Evolutionary conservation across 768 basidiomycete species (phyloP), one percentile per base, ranked within the genome.

Genomic region (Trametes coccinea): DNA sequence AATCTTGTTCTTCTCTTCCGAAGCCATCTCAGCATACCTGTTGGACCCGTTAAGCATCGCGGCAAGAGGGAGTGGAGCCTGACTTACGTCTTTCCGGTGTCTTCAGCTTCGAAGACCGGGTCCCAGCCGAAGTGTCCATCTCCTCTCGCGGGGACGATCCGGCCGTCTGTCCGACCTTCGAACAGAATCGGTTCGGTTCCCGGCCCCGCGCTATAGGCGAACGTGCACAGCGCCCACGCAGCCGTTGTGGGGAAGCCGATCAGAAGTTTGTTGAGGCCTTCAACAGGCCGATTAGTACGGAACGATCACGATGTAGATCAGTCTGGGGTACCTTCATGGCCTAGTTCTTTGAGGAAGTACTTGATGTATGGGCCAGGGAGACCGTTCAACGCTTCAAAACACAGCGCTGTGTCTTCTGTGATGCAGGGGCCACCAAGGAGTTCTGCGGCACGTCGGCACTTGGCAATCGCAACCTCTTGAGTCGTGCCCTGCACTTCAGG

Each of bases 301-400:
- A 10, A 33, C 16, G 30, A 22, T 5, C 30, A 40, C 5, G 50
- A n/a, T 45, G 46, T 31, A 44, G 13, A 39, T 16, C 22, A 22
- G 22, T 22, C 22, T 29, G 22, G 66, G 79, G 55, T 57, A 78
- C 96, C 96, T 64, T 92, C 87, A 71, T 93, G 92, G 2, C 96
- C 96, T 5, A 98, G 74, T 29, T 81, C 82, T 46, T 81, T 80
- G 74, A 98, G 77, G 74, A 99, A 99, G 65, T 92, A 80, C 70
- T 99, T 99, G 80, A 99, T 95, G 76, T 96, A 99, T 0, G 96
- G 96, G 0, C 97, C 97, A 2, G 97, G 97, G 3, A 99, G 83
- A 0, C 94, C 96, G 17, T 88, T 84, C 16, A 98, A 78, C 0
- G 97, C 95, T 62, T 87, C 84, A 70, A 93, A 98, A 66, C 89